Evolutionary conservation across 129 eudicot species (phyloP), one percentile per base, ranked within the genome.

Genomic region (Gnaphalium uliginosum): DNA sequence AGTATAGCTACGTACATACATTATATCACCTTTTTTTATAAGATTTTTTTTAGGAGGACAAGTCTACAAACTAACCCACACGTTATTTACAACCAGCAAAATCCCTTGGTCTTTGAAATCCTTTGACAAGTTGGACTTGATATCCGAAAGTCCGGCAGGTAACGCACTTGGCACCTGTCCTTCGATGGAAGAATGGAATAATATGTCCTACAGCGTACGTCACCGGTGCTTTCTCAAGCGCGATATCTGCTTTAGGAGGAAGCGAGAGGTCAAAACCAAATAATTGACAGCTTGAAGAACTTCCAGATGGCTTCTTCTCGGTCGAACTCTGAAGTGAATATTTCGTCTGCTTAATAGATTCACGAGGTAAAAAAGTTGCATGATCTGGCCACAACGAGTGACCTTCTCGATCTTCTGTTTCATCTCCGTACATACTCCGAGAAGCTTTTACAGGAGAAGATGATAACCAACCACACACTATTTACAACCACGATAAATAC

Each of bases 221-320:
- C 66, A 76, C 21, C 10, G 57, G 24, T 39, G 81, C 51, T 41
- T 81, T 82, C 68, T 79, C 85, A 17, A 48, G 72, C 18, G 29
- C 23, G 46, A 73, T 50, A 57, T 66, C 78, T 8, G 54, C 70
- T 54, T 72, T 66, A 15, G 78, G 77, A 39, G 91, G 77, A 30
- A 80, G 41, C 68, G 71, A 86, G 54, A 91, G 74, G 64, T 93
- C 93, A 41, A 93, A 79, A 50, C 98, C 98, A 61, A 93, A 93
- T 84, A 93, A 67, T 67, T 96, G 83, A 76, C 89, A 90, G 61
- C 87, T 83, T 17, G 88, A 66, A 68, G 75, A 84, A 5, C 74
- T 78, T 24, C 76, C 86, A 2, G 85, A 14, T 59, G 84, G 81
- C 82, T 72, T 87, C 73, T 66, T 86, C 68, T 78, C 80, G 21